A percentile compares a stretch with the other conserved stretches of the same genome.
These are phyloP conservation scores for Sugiyamaella americana DNA, from an alignment of 805 yeast genomes.

Conservation along the genomic window DNA sequence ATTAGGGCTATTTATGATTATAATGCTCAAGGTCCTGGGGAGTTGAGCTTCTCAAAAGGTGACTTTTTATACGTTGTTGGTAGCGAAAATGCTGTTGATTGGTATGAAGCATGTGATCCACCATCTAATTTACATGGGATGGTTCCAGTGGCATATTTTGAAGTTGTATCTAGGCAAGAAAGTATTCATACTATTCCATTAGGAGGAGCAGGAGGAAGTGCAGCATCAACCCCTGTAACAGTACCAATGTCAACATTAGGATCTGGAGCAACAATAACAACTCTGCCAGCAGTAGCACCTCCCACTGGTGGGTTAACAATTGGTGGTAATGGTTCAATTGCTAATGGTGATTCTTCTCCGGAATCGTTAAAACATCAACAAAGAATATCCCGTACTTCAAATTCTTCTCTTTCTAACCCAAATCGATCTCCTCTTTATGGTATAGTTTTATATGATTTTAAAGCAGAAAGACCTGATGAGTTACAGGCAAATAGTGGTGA, in stretches of 20 bases:
- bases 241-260: conserved; percentile 1
- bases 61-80: conserved; percentile 82
- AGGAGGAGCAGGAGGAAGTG: conserved; percentile 2
- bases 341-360: not conserved
- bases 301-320: conserved; percentile 2
- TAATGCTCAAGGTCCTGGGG: conserved; percentile 72
- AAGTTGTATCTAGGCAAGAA: conserved; percentile 47
- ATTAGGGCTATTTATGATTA: conserved; percentile 78
- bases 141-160: conserved; percentile 84
- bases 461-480: conserved; percentile 79
- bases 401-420: not conserved
- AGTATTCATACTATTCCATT: conserved; percentile 28
- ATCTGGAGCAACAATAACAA: conserved; percentile 2
- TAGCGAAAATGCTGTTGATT: conserved; percentile 50
- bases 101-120: conserved; percentile 90
- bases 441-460: conserved; percentile 76
- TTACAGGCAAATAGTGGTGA: conserved; percentile 81
- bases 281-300: conserved; percentile 1
- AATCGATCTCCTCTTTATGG: conserved; percentile 58
- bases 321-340: conserved; percentile 3
- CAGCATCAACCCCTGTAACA: not conserved
- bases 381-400: not conserved
- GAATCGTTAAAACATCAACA: not conserved
- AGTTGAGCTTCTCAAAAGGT: conserved; percentile 69
- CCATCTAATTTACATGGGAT: conserved; percentile 68